These are phyloP conservation scores for Solanum etuberosum DNA, from an alignment of 257 asterid species.

Conservation along the genomic window DNA sequence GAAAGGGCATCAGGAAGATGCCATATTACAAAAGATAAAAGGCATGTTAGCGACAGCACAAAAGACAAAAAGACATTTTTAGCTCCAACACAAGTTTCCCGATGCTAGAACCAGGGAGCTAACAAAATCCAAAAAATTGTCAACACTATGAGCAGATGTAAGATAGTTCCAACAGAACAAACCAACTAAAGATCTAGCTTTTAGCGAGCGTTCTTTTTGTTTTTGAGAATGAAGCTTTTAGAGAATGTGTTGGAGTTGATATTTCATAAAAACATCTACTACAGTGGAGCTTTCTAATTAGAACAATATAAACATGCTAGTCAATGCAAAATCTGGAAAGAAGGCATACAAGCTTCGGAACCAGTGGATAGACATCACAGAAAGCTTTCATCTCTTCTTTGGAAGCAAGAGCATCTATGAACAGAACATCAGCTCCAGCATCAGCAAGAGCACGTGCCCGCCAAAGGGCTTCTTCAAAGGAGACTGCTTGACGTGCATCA, in stretches of 20 bases:
- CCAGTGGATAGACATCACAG: slow-evolving; percentile 58
- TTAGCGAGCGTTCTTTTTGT: background rate
- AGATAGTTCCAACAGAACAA: background rate
- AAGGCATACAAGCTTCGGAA: slow-evolving; percentile 76
- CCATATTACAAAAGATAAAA: background rate
- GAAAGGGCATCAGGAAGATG: background rate
- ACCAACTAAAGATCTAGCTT: background rate
- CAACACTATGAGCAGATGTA: background rate
- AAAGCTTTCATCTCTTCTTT: slow-evolving; percentile 86
- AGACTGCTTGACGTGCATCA: slow-evolving; percentile 92
- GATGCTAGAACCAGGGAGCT: background rate
- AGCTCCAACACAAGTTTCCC: background rate
- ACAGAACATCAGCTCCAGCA: slow-evolving; percentile 94
- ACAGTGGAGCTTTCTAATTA: background rate
- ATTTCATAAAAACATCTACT: background rate
- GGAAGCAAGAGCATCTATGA: slow-evolving; percentile 88
- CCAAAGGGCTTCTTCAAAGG: slow-evolving; percentile 83
- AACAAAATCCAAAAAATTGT: background rate
- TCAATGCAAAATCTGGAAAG: background rate
- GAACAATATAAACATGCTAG: background rate
- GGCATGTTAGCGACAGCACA: background rate
- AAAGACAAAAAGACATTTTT: background rate
- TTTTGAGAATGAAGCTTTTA: background rate
- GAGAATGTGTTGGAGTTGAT: background rate
- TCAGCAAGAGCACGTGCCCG: slow-evolving; percentile 75